Evolutionary conservation across 1,284 basidiomycete species (phyloP).

Genomic region (Ceratorhiza oryzae-sativae): DNA sequence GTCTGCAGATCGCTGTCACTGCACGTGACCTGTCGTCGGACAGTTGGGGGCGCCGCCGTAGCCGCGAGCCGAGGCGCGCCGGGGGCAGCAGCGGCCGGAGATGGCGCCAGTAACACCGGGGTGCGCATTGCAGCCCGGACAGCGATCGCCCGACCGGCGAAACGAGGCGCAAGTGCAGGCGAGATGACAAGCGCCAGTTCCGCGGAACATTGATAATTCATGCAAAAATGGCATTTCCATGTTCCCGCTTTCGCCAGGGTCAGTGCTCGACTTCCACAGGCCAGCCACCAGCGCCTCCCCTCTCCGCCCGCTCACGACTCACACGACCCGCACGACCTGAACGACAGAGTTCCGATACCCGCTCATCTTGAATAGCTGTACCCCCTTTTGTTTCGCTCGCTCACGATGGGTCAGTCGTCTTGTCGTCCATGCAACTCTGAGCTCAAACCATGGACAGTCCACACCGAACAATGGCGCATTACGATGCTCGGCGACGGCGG

Average conservation of each 20-base stretch:
- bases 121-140: neutral
- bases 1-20: neutral
- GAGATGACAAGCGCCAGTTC: neutral
- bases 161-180: no score
- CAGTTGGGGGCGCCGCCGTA: no score
- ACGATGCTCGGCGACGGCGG: conserved; percentile 97
- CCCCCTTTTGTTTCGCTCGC: neutral
- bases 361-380: neutral
- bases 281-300: neutral
- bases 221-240: conserved; percentile 11
- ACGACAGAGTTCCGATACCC: conserved; percentile 20
- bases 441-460: neutral
- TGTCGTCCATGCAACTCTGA: neutral
- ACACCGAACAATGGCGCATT: conserved; percentile 90
- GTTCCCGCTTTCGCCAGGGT: conserved; percentile 23
- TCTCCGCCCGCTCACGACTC: conserved; percentile 20
- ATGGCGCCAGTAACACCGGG: neutral
- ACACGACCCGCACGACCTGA: conserved; percentile 32
- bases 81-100: neutral
- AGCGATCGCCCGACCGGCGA: neutral
- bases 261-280: conserved; percentile 8
- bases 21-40: neutral
- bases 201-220: conserved; percentile 13
- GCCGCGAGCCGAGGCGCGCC: no score
- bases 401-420: conserved; percentile 21